A percentile compares a stretch with the other conserved stretches of the same genome.
These are phyloP conservation scores for Dalbergia cochinchinensis DNA, from an alignment of 306 rosid species.

Conservation along the genomic window DNA sequence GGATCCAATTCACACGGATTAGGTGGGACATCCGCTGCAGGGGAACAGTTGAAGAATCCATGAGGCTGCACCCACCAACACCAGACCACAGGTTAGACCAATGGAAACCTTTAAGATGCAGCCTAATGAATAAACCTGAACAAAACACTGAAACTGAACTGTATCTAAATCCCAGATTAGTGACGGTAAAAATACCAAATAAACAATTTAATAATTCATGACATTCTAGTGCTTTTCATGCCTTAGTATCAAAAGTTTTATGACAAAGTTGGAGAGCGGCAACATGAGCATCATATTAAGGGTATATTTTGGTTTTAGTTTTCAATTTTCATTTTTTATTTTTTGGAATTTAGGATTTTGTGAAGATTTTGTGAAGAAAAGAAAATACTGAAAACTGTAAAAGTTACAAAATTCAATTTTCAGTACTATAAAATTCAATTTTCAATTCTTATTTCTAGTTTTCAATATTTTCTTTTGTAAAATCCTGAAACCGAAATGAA, in stretches of 20 bases:
- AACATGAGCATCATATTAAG: not conserved
- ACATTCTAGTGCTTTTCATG: not conserved
- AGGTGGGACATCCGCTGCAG: slow-evolving; percentile 75
- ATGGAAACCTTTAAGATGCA: not conserved
- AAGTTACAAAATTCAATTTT: no score
- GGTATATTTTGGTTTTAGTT: no score
- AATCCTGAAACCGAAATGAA: no score
- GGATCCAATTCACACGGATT: slow-evolving; percentile 66
- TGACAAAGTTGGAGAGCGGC: not conserved
- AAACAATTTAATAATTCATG: not conserved
- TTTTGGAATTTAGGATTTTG: no score
- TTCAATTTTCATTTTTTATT: no score
- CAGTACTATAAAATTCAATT: no score
- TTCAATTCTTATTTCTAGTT: no score
- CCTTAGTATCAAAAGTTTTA: not conserved
- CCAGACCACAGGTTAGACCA: not conserved
- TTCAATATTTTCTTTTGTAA: no score
- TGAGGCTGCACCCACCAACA: slow-evolving; percentile 71
- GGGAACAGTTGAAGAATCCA: slow-evolving; percentile 86
- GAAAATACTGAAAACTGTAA: no score
- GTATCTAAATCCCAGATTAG: no score
- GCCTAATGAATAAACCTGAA: not conserved
- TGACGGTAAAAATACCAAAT: not conserved
- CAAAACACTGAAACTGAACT: not conserved
- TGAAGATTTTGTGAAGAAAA: no score